Percentiles rank a stretch among this genome's conserved stretches.
These are phyloP conservation scores for Scytalidium sp. DNA, from an alignment of 2,329 filamentous ascomycete genomes.

Conservation along the genomic window DNA sequence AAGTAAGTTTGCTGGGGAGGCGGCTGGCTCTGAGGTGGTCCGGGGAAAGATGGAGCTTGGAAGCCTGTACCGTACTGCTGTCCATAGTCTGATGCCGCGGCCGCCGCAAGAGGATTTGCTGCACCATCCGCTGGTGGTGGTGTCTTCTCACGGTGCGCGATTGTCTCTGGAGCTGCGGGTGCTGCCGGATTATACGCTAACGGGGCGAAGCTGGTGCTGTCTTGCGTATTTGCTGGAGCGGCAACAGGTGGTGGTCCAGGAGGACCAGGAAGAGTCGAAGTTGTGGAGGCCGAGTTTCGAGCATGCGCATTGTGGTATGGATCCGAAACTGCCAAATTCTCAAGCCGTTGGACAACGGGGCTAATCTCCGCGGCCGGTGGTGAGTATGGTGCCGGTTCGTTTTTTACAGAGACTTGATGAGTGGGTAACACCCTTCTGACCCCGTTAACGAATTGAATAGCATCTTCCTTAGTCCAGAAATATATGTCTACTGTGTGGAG, in stretches of 20 bases:
- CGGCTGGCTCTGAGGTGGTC: constrained; percentile 7
- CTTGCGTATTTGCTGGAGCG: constrained; percentile 26
- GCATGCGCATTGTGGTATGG: constrained; percentile 36
- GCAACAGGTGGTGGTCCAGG: constrained; percentile 30
- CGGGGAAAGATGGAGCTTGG: constrained; percentile 15
- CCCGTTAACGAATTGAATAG: constrained; percentile 66
- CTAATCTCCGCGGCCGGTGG: constrained; percentile 52
- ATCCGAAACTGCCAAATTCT: constrained; percentile 66
- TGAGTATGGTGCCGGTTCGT: constrained; percentile 56
- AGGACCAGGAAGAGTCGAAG: constrained; percentile 8
- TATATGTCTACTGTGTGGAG: constrained; percentile 75
- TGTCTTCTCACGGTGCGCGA: constrained; percentile 74
- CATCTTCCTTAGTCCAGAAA: constrained; percentile 74
- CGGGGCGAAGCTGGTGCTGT: constrained; percentile 51
- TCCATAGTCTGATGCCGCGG: constrained; percentile 54
- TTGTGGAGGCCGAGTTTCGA: constrained; percentile 19
- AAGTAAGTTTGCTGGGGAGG: constrained; percentile 25
- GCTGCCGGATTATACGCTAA: constrained; percentile 79
- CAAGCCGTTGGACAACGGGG: constrained; percentile 70
- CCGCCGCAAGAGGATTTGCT: constrained; percentile 55
- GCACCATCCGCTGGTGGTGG: constrained; percentile 68
- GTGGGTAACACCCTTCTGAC: constrained; percentile 62
- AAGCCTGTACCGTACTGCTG: constrained; percentile 48
- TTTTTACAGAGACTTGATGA: constrained; percentile 58
- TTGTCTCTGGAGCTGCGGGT: constrained; percentile 69